Percentiles rank a stretch among this genome's conserved stretches.
Evolutionary conservation across 306 rosid species (phyloP).

Genomic region (Quercus gilva): DNA sequence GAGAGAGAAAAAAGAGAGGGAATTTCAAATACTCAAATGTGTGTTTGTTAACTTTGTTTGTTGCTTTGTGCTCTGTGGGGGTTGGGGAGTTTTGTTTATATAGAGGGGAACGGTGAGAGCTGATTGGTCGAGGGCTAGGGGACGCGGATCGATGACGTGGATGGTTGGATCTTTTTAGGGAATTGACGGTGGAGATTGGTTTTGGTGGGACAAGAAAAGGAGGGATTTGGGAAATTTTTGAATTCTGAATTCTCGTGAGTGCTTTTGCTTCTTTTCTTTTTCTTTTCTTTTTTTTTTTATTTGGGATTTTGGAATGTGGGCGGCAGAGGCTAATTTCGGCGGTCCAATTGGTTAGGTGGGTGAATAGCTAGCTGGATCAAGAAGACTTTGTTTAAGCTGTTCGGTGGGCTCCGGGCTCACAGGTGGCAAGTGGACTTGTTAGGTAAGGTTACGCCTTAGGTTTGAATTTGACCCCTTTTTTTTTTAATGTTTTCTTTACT

Average conservation of each 20-base stretch:
- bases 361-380: no score
- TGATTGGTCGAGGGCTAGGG: constrained; percentile 16
- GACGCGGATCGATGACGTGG: constrained; percentile 40
- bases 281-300: neutral
- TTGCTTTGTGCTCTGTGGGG: neutral
- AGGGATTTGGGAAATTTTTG: neutral
- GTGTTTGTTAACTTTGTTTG: no score
- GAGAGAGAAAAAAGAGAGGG: neutral
- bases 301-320: neutral
- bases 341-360: neutral
- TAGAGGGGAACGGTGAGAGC: neutral
- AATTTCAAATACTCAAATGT: no score
- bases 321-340: neutral
- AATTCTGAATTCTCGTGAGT: no score
- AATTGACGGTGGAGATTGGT: neutral
- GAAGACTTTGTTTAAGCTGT: no score
- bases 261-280: neutral
- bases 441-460: neutral
- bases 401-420: neutral
- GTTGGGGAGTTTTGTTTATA: constrained; percentile 2
- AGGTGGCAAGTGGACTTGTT: neutral
- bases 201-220: neutral
- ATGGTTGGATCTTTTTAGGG: no score
- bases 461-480: no score
- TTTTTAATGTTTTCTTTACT: no score